These are phyloP conservation scores for Lentinus polychrous DNA, from an alignment of 1,284 basidiomycete species.

Conservation along the genomic window DNA sequence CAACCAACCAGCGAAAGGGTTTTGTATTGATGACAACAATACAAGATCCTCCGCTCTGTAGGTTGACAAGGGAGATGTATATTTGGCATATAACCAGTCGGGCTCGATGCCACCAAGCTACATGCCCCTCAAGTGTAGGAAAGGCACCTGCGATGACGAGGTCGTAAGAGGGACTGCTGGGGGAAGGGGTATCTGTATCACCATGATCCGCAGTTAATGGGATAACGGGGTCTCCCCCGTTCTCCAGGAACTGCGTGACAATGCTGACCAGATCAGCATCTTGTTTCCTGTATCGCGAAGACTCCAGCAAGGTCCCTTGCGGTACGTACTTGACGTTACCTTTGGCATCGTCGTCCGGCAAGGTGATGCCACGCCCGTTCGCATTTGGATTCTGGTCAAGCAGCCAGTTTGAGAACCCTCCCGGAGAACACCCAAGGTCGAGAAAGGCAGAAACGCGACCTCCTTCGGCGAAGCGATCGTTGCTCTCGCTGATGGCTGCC, in stretches of 20 bases:
- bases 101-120: conserved; percentile 6
- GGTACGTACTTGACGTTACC: conserved; percentile 1
- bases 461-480: not conserved
- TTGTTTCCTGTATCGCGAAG: conserved; percentile 6
- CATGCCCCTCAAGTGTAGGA: conserved; percentile 9
- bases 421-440: conserved; percentile 18
- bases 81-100: conserved; percentile 11
- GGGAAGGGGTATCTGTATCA: not conserved
- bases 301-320: conserved; percentile 1
- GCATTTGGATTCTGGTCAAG: conserved; percentile 12
- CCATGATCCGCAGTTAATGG: not conserved
- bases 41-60: conserved; percentile 9
- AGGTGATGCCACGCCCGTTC: conserved; percentile 14
- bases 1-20: conserved; percentile 12
- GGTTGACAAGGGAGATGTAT: conserved; percentile 10
- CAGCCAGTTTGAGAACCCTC: conserved; percentile 17
- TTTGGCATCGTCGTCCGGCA: conserved; percentile 11
- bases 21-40: conserved; percentile 14
- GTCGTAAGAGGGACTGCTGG: conserved; percentile 12
- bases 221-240: conserved; percentile 1
- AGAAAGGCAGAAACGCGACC: conserved; percentile 12
- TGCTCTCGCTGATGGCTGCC: not conserved
- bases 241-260: not conserved
- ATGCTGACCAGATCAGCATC: conserved; percentile 10
- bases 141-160: conserved; percentile 16